phyloP scores from a whole-genome alignment of 495 filamentous ascomycete species.

The Neurospora sp. region DNA sequence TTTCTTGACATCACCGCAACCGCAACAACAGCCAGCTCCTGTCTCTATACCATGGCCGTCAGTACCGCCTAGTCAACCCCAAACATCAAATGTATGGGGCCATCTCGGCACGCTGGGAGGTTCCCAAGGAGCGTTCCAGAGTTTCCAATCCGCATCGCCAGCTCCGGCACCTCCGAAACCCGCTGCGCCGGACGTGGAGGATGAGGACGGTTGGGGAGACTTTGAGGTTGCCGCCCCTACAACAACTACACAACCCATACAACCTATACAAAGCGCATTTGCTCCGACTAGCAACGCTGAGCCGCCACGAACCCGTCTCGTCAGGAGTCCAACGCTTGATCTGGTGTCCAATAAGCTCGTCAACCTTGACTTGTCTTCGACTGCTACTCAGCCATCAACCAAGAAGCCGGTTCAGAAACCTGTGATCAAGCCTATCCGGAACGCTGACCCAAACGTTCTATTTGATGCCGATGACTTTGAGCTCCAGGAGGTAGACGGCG shows the following conservation, averaged over 20 bases:
- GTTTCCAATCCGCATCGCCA: neutral
- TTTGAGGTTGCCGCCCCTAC: constrained; percentile 48
- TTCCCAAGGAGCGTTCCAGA: constrained; percentile 1
- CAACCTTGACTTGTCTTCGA: constrained; percentile 15
- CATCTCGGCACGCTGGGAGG: constrained; percentile 9
- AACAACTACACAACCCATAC: neutral
- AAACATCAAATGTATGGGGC: constrained; percentile 8
- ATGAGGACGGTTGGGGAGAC: constrained; percentile 66
- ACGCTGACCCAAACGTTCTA: constrained; percentile 32
- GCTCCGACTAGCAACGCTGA: neutral
- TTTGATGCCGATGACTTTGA: constrained; percentile 42
- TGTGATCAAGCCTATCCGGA: constrained; percentile 7
- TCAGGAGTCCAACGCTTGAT: constrained; percentile 34
- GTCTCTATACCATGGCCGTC: constrained; percentile 9
- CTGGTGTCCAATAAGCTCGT: constrained; percentile 35
- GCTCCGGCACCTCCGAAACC: neutral
- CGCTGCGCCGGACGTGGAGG: constrained; percentile 25
- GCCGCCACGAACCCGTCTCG: constrained; percentile 18
- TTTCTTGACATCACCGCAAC: constrained; percentile 10
- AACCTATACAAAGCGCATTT: neutral
- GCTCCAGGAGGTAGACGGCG: constrained; percentile 12
- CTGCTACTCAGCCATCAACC: constrained; percentile 9
- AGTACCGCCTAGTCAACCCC: constrained; percentile 2
- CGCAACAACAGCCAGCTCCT: constrained; percentile 7
- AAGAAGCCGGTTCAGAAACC: constrained; percentile 9